A percentile compares a stretch with the other conserved stretches of the same genome.
Evolutionary conservation across 768 basidiomycete species (phyloP).

Genomic region (Mycena olivaceomarginata): DNA sequence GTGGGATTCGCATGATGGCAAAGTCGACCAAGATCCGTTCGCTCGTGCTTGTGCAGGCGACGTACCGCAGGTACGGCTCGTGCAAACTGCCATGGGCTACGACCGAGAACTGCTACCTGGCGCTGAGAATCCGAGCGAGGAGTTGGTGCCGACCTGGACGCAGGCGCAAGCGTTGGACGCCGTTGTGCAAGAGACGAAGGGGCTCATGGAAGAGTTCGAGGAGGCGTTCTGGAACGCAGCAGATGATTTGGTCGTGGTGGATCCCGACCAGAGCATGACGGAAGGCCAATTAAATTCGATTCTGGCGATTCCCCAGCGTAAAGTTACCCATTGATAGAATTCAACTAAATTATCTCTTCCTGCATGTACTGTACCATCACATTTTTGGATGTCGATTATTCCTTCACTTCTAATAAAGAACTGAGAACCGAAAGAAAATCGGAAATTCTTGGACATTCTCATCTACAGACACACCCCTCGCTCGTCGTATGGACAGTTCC

Average conservation of each 20-base stretch:
- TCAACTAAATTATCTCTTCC: constrained; percentile 8
- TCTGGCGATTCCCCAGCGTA: neutral
- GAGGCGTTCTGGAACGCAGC: constrained; percentile 53
- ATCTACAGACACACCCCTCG: too few species aligned
- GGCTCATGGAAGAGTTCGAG: constrained; percentile 78
- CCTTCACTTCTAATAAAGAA: too few species aligned
- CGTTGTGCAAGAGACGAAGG: constrained; percentile 72
- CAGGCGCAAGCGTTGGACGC: constrained; percentile 70
- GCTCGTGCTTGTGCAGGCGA: constrained; percentile 69
- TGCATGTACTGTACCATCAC: neutral
- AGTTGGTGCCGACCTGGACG: constrained; percentile 71
- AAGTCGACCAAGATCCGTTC: constrained; percentile 70
- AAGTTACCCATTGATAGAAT: constrained; percentile 4
- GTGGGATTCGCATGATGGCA: constrained; percentile 50
- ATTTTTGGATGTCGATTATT: neutral
- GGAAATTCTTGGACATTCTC: too few species aligned
- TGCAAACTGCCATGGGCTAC: constrained; percentile 82
- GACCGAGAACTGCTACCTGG: constrained; percentile 68
- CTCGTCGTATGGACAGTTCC: neutral
- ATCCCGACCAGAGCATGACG: constrained; percentile 45
- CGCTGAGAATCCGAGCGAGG: constrained; percentile 54
- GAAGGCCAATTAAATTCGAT: neutral
- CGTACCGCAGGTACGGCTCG: constrained; percentile 78
- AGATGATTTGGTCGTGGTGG: constrained; percentile 55
- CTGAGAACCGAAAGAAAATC: too few species aligned